Percentiles rank a stretch among this genome's conserved stretches.
These are phyloP conservation scores for Lepidopterella palustris DNA, from an alignment of 495 filamentous ascomycete genomes.

Conservation along the genomic window DNA sequence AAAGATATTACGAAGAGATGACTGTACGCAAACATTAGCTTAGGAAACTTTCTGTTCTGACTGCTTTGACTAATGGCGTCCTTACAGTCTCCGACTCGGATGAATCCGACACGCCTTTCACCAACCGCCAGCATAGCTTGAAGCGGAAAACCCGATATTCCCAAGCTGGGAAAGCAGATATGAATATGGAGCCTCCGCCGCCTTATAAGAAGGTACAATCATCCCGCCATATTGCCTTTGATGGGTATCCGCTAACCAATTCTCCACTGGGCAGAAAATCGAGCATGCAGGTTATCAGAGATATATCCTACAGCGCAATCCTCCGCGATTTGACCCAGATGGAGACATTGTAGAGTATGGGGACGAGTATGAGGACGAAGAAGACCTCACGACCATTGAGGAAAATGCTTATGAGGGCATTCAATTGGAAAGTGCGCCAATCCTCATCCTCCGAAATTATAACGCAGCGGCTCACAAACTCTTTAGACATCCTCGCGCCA, in stretches of 20 bases:
- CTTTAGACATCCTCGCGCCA: conserved; percentile 73
- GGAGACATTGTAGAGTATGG: conserved; percentile 71
- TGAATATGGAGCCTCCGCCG: conserved; percentile 59
- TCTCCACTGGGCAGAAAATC: conserved; percentile 52
- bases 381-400: conserved; percentile 61
- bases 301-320: conserved; percentile 74
- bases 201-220: conserved; percentile 76
- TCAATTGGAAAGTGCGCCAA: conserved; percentile 66
- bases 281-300: conserved; percentile 80
- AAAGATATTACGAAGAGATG: conserved; percentile 42
- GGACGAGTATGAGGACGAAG: conserved; percentile 74
- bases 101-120: conserved; percentile 63
- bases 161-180: conserved; percentile 66
- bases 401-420: conserved; percentile 79
- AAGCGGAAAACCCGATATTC: conserved; percentile 75
- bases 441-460: conserved; percentile 3
- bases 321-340: conserved; percentile 69
- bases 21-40: conserved; percentile 27
- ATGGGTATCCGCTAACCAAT: conserved; percentile 7
- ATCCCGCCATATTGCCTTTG: background rate
- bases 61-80: conserved; percentile 5
- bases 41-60: conserved; percentile 17
- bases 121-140: conserved; percentile 88
- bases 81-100: conserved; percentile 76
- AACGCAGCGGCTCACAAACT: conserved; percentile 15